Evolutionary conservation across 768 basidiomycete genomes (phyloP).

Genomic region (Naematelia aurantialba): DNA sequence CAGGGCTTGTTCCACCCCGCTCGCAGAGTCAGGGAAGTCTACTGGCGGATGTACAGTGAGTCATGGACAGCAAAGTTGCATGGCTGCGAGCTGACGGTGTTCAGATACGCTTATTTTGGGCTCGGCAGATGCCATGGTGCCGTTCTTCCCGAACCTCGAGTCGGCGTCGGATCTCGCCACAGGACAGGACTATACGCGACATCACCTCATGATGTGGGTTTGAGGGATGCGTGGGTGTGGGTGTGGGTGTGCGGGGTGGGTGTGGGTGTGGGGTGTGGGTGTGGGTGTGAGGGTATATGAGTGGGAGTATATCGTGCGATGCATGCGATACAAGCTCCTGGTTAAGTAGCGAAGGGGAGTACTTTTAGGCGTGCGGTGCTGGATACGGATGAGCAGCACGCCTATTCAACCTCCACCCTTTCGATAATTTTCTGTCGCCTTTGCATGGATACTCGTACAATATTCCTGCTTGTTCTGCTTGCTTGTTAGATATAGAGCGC

Average conservation of each 20-base stretch:
- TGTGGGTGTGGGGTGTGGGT: too few relatives aligned
- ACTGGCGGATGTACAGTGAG: slow-evolving; percentile 95
- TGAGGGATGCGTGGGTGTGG: too few relatives aligned
- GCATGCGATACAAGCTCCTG: too few relatives aligned
- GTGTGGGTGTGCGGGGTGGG: too few relatives aligned
- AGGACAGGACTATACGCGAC: slow-evolving; percentile 46
- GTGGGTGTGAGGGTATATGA: too few relatives aligned
- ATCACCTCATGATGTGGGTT: slow-evolving; percentile 43
- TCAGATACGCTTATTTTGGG: slow-evolving; percentile 68
- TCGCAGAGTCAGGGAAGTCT: slow-evolving; percentile 93
- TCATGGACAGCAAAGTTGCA: too few relatives aligned
- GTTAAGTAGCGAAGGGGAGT: too few relatives aligned
- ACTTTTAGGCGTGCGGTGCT: background rate
- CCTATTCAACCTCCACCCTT: background rate
- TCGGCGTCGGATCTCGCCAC: slow-evolving; percentile 69
- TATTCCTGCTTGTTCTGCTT: too few relatives aligned
- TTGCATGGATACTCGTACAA: too few relatives aligned
- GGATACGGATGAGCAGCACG: background rate
- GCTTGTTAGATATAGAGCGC: too few relatives aligned
- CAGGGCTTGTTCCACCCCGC: slow-evolving; percentile 98
- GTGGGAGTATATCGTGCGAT: too few relatives aligned
- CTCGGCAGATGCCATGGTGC: slow-evolving; percentile 83
- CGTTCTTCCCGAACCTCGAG: slow-evolving; percentile 87
- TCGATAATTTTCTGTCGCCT: background rate
- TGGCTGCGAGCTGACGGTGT: slow-evolving; percentile 22